Evolutionary conservation across 345 rosid species (phyloP), one percentile per base, ranked within the genome.

Genomic region (Populus simonii): DNA sequence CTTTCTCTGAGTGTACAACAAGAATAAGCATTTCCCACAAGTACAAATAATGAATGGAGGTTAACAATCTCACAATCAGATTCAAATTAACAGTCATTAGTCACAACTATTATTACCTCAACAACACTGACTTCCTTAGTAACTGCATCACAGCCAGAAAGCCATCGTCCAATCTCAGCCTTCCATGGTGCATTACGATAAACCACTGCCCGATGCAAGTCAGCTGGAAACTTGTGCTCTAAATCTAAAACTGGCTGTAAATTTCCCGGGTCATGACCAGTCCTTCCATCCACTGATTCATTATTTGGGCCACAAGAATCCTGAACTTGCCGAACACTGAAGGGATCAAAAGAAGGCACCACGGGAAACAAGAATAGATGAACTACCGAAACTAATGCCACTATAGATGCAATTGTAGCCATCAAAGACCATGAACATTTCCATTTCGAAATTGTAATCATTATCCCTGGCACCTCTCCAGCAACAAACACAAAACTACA

Each of bases 181-280:
- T 91, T 96, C 99, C 99, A 96, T 0, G 98, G 92, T 35, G 96
- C 94, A 76, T 92, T 86, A 38, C 85, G 89, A 86, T 92, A 92
- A 66, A 89, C 85, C 29, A 93, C 93, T 11, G 92, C 97, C 22
- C 86, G 80, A 69, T 89, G 96, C 76, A 77, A 86, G 73, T 93
- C 97, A n/a, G 85, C 85, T n/a, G 96, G 98, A 83, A 95, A 91
- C 79, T 77, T 87, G 5, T 70, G 78, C 78, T 86, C 89, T 70
- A 94, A 89, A 84, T 87, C 84, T 72, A 86, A 47, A 33, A 8
- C 79, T 2, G 80, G 78, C 45, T 57, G 68, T 17, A 65, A 66
- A 65, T 68, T 84, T 74, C 63, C 87, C 82, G 31, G 68, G 67
- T 35, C 78, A 62, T 66, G 43, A 31, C 51, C 35, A 22, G 73